phyloP scores from a whole-genome alignment of 176 grass and related monocot species.

The Carex myosuroides region DNA sequence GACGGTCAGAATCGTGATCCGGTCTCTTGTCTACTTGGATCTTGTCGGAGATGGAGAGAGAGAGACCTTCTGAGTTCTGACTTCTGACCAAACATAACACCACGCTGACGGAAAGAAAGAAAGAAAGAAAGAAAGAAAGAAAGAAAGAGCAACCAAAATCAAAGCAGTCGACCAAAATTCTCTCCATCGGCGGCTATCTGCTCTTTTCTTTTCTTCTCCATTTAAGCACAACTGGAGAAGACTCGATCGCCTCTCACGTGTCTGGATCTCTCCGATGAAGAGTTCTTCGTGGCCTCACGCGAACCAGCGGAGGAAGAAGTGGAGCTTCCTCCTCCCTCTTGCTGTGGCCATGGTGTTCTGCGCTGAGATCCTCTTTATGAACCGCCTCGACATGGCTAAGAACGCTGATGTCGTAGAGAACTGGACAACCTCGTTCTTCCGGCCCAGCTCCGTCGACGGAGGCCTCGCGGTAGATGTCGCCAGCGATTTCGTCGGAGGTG shows the following conservation, averaged over 20 bases:
- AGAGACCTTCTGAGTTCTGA: too few relatives aligned
- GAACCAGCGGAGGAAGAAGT: conserved; percentile 35
- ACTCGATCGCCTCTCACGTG: not conserved
- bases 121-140: not conserved
- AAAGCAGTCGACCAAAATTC: not conserved
- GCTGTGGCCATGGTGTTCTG: conserved; percentile 65
- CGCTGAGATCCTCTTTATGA: conserved; percentile 75
- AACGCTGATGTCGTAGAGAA: conserved; percentile 59
- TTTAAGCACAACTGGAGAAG: not conserved
- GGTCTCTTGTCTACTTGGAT: not conserved
- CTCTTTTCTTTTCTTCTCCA: not conserved
- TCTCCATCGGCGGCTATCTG: not conserved
- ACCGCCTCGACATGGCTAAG: conserved; percentile 85
- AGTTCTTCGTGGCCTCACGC: not conserved
- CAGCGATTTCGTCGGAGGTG: not conserved
- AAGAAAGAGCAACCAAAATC: not conserved
- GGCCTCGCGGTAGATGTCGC: not conserved
- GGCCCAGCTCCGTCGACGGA: conserved; percentile 7
- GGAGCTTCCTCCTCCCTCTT: conserved; percentile 46
- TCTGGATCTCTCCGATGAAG: conserved; percentile 3
- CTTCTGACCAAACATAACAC: not conserved
- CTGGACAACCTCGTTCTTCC: conserved; percentile 83
- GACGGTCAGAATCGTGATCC: too few relatives aligned
- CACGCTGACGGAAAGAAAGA: not conserved
- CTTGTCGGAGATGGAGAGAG: not conserved